Conservation (phyloP, 2,329 filamentous ascomycete species). For the Alternaria sp. region DNA sequence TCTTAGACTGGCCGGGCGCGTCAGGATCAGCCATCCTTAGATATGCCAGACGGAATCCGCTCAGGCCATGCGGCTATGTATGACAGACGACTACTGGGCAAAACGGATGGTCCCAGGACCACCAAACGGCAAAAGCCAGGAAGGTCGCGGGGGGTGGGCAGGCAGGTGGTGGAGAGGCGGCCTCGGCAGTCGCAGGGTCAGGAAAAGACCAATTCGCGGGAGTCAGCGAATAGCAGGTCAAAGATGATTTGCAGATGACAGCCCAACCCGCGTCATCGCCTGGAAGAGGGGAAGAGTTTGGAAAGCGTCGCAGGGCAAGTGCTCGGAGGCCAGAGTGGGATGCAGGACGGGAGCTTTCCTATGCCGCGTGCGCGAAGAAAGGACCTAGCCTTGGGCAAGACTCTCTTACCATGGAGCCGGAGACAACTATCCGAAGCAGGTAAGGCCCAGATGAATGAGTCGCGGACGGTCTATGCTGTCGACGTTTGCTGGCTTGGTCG, state of each 20-base stretch:
- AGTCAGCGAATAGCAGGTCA: constrained; percentile 41
- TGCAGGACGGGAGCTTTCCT: constrained; percentile 41
- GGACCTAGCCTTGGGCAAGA: constrained; percentile 42
- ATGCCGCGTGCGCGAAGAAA: constrained; percentile 40
- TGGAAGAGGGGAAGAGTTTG: constrained; percentile 42
- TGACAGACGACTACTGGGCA: constrained; percentile 31
- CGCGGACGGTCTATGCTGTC: constrained; percentile 41
- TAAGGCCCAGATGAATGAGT: constrained; percentile 37
- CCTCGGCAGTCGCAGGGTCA: constrained; percentile 43
- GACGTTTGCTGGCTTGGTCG: constrained; percentile 43
- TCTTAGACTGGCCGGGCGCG: constrained; percentile 48
- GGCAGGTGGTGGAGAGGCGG: constrained; percentile 34
- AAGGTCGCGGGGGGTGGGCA: constrained; percentile 34
- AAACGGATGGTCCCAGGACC: constrained; percentile 29
- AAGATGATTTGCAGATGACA: constrained; percentile 34
- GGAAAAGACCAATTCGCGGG: constrained; percentile 38
- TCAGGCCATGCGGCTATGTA: constrained; percentile 52
- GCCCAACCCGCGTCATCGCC: constrained; percentile 49
- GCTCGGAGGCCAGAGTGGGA: constrained; percentile 39
- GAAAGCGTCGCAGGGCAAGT: constrained; percentile 48
- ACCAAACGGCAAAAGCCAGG: constrained; percentile 41
- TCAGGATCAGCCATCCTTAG: constrained; percentile 53
- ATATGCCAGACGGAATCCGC: constrained; percentile 45
- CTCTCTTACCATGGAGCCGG: constrained; percentile 51
- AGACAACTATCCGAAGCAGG: constrained; percentile 47